Evolutionary conservation across 2,329 filamentous ascomycete genomes (phyloP).

Genomic region (Stagonosporopsis tanaceti): DNA sequence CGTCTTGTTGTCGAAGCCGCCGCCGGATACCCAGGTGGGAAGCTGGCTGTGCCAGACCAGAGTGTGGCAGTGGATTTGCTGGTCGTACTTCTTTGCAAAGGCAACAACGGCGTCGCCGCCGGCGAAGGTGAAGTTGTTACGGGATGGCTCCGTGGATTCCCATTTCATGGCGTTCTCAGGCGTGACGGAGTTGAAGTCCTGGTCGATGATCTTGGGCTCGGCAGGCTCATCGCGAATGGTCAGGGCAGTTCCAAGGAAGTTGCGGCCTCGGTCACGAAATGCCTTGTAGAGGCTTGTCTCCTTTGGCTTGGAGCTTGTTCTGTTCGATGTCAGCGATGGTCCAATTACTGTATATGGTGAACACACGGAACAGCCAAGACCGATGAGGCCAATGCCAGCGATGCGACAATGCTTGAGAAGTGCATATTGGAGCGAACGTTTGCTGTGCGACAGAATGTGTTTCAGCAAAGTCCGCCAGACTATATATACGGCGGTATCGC

Average conservation of each 20-base stretch:
- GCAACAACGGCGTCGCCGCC: slow-evolving; percentile 47
- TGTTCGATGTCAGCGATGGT: neutral
- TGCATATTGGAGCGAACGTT: slow-evolving; percentile 27
- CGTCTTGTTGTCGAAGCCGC: slow-evolving; percentile 51
- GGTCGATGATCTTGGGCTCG: slow-evolving; percentile 35
- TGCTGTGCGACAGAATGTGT: slow-evolving; percentile 7
- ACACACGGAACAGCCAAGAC: slow-evolving; percentile 29
- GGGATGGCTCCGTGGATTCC: slow-evolving; percentile 49
- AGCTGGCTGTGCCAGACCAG: slow-evolving; percentile 55
- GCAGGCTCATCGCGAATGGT: slow-evolving; percentile 36
- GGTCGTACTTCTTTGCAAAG: slow-evolving; percentile 47
- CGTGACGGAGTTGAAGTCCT: slow-evolving; percentile 43
- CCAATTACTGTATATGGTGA: too few species aligned
- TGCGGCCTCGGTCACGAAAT: slow-evolving; percentile 31
- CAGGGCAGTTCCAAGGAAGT: slow-evolving; percentile 38
- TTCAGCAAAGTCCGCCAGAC: neutral
- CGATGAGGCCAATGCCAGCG: slow-evolving; percentile 33
- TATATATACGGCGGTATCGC: slow-evolving; percentile 16
- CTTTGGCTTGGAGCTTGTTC: slow-evolving; percentile 18
- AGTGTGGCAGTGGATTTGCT: slow-evolving; percentile 51
- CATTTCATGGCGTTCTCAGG: slow-evolving; percentile 43
- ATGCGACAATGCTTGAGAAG: slow-evolving; percentile 36
- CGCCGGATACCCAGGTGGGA: slow-evolving; percentile 50
- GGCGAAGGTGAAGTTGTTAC: slow-evolving; percentile 49
- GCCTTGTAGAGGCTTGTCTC: slow-evolving; percentile 38